Conservation (phyloP, 169 alveolate genomes). For the Cryptosporidium andersoni region DNA sequence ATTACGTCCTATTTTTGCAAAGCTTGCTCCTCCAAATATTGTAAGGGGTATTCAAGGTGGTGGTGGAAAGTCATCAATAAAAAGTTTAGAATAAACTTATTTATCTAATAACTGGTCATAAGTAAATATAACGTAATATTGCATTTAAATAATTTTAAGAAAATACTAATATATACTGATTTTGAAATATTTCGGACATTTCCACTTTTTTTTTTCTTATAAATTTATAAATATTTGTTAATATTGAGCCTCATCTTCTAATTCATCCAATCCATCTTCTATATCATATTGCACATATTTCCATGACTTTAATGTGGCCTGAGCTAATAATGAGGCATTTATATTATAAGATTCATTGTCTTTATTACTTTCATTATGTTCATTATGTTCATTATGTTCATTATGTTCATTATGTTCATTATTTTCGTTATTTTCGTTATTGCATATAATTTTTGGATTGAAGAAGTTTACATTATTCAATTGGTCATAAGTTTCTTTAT, state of each 20-base stretch:
- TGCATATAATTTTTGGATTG: too few species aligned
- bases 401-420: neutral
- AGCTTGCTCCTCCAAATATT: slow-evolving; percentile 69
- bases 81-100: slow-evolving; percentile 5
- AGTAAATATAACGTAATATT: too few species aligned
- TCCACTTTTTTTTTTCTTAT: neutral
- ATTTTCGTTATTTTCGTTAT: neutral
- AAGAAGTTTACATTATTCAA: too few species aligned
- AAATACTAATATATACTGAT: neutral
- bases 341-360: slow-evolving; percentile 4
- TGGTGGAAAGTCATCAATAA: slow-evolving; percentile 53
- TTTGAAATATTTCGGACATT: neutral
- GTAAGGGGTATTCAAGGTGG: slow-evolving; percentile 70
- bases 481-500: slow-evolving; percentile 3
- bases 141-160: too few species aligned
- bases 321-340: slow-evolving; percentile 13
- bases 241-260: slow-evolving; percentile 3
- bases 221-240: neutral
- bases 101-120: too few species aligned
- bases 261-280: slow-evolving; percentile 20
- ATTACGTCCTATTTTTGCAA: slow-evolving; percentile 47
- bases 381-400: neutral
- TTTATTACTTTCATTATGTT: neutral
- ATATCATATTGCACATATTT: slow-evolving; percentile 34
- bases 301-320: slow-evolving; percentile 64